Base-by-base conservation (phyloP, 805 yeast species). In the Sugiyamaella floridensis region DNA sequence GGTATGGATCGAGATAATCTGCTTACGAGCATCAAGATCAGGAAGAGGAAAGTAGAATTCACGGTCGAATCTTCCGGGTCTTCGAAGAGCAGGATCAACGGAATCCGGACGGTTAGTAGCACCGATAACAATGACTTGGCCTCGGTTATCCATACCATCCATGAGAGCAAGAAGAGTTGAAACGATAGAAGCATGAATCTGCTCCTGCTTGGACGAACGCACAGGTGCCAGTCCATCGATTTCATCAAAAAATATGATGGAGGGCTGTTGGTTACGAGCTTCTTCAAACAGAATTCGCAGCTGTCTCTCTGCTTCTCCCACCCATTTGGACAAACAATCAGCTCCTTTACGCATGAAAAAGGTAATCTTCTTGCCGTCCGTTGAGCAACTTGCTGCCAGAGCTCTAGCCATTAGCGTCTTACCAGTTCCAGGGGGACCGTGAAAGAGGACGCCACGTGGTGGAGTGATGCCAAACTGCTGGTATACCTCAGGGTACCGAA, bases 401-500 rank as follows among this genome's bases (percentile, higher is more conserved):
- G 99, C 99, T 55, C 99, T 74, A 0, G 99, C 99, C 96, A 93
- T 89, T 49, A 93, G 76, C 0, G 99, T 93, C 67, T 93, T 93
- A 77, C 99, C 99, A 0, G 99, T 93, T 58, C 99, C 99, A 2
- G 99, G 99, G 4, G 99, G 99, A 46, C 99, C 99, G 69, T 93
- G 99, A 71, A 93, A 93, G 51, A 93, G 70, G 0, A 93, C 99
- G 56, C 99, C 99, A 58, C 99, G 75, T 16, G 99, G 99, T 1
- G 99, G 98, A 0, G 97, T 88, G 37, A 92, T 89, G 53, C 82
- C 83, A 63, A 93, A 93, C 65, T 83, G 82, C 58, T 89, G 86
- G 64, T 92, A 93, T 9, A 93, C 78, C 66, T 93, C 99, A 1
- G 99, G 99, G 61, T 93, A 93, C 51, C 90, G 70, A 58, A 93